Evolutionary conservation across 192 early-diverging fungal genomes (phyloP).

Genomic region (Linnemannia elongata): DNA sequence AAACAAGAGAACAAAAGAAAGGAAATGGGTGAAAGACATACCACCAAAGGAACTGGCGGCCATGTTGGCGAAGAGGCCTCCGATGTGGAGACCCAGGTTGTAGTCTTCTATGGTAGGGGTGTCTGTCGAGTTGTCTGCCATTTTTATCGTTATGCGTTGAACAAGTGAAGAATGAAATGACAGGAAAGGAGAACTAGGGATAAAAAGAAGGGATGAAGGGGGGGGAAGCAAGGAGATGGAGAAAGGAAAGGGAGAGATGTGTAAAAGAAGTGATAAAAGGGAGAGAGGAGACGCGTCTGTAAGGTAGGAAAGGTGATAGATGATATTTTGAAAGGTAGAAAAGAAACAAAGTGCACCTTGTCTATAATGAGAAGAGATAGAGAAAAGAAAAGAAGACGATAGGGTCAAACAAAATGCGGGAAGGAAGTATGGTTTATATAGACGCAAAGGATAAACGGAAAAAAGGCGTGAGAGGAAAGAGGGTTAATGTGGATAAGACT

Average conservation of each 20-base stretch:
- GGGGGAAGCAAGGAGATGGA: background rate
- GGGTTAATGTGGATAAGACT: background rate
- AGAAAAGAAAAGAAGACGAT: too few species aligned
- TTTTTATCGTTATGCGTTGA: too few species aligned
- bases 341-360: too few species aligned
- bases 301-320: too few species aligned
- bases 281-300: background rate
- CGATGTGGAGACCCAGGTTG: conserved; percentile 36
- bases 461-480: background rate
- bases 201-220: background rate
- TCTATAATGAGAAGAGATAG: too few species aligned
- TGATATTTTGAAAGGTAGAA: background rate
- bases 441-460: background rate
- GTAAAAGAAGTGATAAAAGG: background rate
- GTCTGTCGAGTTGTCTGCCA: conserved; percentile 2
- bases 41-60: conserved; percentile 40
- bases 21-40: background rate
- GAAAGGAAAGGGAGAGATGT: background rate
- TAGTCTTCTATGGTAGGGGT: conserved; percentile 20
- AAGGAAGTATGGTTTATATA: too few species aligned
- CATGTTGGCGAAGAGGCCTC: conserved; percentile 50
- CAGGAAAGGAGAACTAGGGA: background rate
- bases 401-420: too few species aligned
- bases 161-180: background rate
- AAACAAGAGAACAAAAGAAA: too few species aligned